phyloP scores from a whole-genome alignment of 1,284 basidiomycete genomes.

The Cystobasidiaceae sp. region DNA sequence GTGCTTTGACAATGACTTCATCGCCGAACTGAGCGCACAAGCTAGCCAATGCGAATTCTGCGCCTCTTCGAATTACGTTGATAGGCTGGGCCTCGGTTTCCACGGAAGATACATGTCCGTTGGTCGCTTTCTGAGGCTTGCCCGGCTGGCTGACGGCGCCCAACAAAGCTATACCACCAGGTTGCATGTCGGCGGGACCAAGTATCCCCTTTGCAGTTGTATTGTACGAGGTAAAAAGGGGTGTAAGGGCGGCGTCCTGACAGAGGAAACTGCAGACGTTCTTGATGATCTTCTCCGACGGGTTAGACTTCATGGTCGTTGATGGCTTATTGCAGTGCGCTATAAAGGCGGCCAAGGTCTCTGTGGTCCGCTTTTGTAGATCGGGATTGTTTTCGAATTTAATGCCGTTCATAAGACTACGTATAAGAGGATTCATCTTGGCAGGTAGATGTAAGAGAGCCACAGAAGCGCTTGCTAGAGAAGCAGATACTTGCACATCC shows the following conservation, averaged over 20 bases:
- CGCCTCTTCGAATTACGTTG: conserved; percentile 72
- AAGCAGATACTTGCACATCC: conserved; percentile 80
- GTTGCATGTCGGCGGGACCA: conserved; percentile 19
- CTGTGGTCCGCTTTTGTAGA: conserved; percentile 83
- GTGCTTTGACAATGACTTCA: conserved; percentile 66
- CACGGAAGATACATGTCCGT: no score
- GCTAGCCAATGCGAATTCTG: conserved; percentile 72
- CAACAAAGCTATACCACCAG: conserved; percentile 11
- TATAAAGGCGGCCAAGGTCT: conserved; percentile 79
- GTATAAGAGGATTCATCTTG: conserved; percentile 93
- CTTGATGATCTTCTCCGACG: conserved; percentile 90
- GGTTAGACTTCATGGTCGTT: conserved; percentile 54
- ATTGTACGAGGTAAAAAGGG: conserved; percentile 70
- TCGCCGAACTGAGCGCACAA: conserved; percentile 74
- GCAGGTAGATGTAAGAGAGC: conserved; percentile 75
- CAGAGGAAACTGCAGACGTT: conserved; percentile 97
- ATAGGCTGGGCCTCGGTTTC: no score
- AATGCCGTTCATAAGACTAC: conserved; percentile 95
- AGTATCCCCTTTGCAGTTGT: conserved; percentile 67
- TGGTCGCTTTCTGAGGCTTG: background rate
- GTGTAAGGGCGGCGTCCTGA: conserved; percentile 81
- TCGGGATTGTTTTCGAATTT: conserved; percentile 91
- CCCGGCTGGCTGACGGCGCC: background rate
- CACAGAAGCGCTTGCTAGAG: conserved; percentile 85
- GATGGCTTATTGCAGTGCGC: conserved; percentile 71